Evolutionary conservation across 2,329 filamentous ascomycete genomes (phyloP), one percentile per base, ranked within the genome.

Genomic region (Colletotrichum cordylinicola): DNA sequence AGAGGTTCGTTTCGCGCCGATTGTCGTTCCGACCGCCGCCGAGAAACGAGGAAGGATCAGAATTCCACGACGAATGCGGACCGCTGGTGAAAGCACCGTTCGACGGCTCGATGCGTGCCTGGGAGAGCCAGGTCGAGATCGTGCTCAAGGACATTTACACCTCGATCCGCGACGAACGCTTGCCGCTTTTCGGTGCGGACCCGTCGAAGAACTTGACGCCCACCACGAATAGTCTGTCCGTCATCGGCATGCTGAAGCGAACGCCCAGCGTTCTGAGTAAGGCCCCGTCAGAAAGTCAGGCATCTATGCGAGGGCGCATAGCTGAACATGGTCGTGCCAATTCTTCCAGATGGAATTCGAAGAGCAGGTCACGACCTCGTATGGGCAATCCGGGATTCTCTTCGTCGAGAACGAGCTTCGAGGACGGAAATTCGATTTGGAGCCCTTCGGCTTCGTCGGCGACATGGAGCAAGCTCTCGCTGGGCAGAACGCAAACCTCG

Each of bases 261-360:
- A 96, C 92, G 56, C 96, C 96, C 1, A 98, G 96, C 81, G 95
- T 97, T 8, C 89, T 98, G 75, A 98, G 96, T 88, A 98, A 98
- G 85, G 93, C 96, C 35, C 95, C 96, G 1, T 98, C 97, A 0
- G 97, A 98, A 79, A 92, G 91, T 70, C 91, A 92, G 74, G 89
- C 90, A 72, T 94, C 93, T 74, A 84, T 89, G 21, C 92, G 95
- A 68, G 95, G 94, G n/a, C 90, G 95, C 61, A 90, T 92, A 15
- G 86, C 91, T 31, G 94, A 98, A 79, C 81, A 84, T 74, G 78
- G 84, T 78, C 87, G 90, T 75, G 83, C 84, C 12, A 86, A 82
- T 76, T 91, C 92, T 0, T 93, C 93, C 67, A 90, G 95, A 69
- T 98, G 95, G 94, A 91, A 92, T 60, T 95, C 94, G 48, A 98